Percentiles rank a stretch among this genome's conserved stretches.
Conservation (phyloP, 805 yeast genomes). For the Starmerella roubikii region DNA sequence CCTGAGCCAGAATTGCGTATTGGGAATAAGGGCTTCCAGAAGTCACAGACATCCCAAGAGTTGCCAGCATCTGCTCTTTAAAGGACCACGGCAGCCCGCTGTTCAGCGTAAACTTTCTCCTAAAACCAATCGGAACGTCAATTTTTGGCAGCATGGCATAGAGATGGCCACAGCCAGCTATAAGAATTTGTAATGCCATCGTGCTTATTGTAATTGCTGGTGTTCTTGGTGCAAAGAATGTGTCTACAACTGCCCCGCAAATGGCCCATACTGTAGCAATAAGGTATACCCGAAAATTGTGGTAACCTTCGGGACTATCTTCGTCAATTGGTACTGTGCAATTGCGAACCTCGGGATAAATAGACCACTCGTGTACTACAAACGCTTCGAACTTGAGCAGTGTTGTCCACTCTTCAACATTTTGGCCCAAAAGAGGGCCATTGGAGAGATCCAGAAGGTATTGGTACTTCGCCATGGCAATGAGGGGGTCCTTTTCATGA, state of each 20-base stretch:
- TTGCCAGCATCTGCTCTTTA: slow-evolving; percentile 55
- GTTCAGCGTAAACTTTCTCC: slow-evolving; percentile 29
- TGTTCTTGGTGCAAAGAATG: slow-evolving; percentile 44
- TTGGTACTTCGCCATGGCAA: slow-evolving; percentile 30
- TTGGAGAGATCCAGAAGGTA: slow-evolving; percentile 25
- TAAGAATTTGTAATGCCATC: slow-evolving; percentile 43
- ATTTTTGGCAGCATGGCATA: slow-evolving; percentile 22
- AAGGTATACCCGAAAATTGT: slow-evolving; percentile 39
- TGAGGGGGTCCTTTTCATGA: slow-evolving; percentile 37
- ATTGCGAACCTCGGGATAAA: slow-evolving; percentile 51
- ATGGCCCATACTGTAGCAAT: slow-evolving; percentile 39
- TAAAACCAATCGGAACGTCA: slow-evolving; percentile 3
- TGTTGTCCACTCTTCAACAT: slow-evolving; percentile 14
- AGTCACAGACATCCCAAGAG: slow-evolving; percentile 26
- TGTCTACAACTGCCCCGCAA: slow-evolving; percentile 42
- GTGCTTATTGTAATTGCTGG: slow-evolving; percentile 40
- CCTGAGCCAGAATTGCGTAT: slow-evolving; percentile 25
- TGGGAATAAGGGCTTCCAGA: slow-evolving; percentile 19
- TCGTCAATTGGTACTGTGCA: slow-evolving; percentile 42
- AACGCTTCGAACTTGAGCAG: slow-evolving; percentile 31
- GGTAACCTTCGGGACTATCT: slow-evolving; percentile 29
- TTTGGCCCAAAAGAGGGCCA: slow-evolving; percentile 7
- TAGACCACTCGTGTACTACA: slow-evolving; percentile 33
- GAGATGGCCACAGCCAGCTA: slow-evolving; percentile 44
- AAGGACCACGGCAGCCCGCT: slow-evolving; percentile 44